Percentiles rank a stretch among this genome's conserved stretches.
phyloP scores from a whole-genome alignment of 768 basidiomycete species.

The Termitomyces sp. region DNA sequence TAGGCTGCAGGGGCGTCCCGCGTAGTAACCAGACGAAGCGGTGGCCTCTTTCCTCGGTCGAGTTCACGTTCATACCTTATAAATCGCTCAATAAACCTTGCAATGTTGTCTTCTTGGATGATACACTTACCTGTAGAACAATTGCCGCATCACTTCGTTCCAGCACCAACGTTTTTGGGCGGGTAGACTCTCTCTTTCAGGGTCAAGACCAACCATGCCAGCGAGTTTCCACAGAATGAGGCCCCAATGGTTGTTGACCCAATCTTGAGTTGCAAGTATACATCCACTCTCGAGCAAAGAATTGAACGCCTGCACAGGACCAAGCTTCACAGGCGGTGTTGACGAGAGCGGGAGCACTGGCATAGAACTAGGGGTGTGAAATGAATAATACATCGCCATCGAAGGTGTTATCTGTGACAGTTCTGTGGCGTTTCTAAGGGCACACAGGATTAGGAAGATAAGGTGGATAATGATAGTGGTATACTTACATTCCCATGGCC shows the following conservation, averaged over 20 bases:
- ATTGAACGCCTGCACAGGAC: constrained; percentile 53
- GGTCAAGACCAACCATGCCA: constrained; percentile 76
- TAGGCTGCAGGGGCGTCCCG: constrained; percentile 77
- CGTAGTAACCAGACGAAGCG: constrained; percentile 77
- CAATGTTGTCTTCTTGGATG: not conserved
- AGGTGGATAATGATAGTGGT: not conserved
- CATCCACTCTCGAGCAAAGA: constrained; percentile 62
- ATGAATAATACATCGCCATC: constrained; percentile 59
- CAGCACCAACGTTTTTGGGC: constrained; percentile 72
- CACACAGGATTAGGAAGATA: constrained; percentile 5
- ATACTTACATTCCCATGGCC: constrained; percentile 51
- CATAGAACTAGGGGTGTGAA: constrained; percentile 41
- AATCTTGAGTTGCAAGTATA: constrained; percentile 63
- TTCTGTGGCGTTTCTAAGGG: constrained; percentile 47
- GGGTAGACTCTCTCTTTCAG: constrained; percentile 49
- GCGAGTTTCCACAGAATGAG: constrained; percentile 95
- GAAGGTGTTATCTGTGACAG: constrained; percentile 54
- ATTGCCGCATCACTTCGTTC: constrained; percentile 76
- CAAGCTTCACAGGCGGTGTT: constrained; percentile 31
- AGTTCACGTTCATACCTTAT: constrained; percentile 86
- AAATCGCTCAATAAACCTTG: not conserved
- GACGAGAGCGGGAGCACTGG: constrained; percentile 20
- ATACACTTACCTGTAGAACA: constrained; percentile 72
- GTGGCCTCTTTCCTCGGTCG: constrained; percentile 74
- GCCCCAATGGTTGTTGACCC: constrained; percentile 93